These are phyloP conservation scores for Mortierella polycephala DNA, from an alignment of 371 early-diverging fungal genomes.

Conservation along the genomic window DNA sequence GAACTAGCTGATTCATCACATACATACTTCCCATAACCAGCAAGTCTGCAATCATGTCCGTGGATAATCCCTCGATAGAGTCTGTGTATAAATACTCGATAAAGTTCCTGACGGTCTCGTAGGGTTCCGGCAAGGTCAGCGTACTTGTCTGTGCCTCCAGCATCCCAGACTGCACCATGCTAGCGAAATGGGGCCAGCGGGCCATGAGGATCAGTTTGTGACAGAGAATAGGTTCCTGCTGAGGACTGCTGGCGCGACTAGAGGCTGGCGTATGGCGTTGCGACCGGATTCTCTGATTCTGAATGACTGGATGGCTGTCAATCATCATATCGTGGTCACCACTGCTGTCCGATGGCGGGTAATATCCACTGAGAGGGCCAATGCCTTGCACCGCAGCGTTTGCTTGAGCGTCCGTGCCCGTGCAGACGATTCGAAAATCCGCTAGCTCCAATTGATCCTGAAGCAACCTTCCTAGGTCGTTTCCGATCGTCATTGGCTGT, in stretches of 20 bases:
- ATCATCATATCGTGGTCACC: slow-evolving; percentile 48
- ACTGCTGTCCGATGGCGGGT: slow-evolving; percentile 34
- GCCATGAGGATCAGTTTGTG: slow-evolving; percentile 64
- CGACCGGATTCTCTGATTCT: slow-evolving; percentile 15
- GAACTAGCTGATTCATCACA: slow-evolving; percentile 64
- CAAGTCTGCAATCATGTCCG: slow-evolving; percentile 66
- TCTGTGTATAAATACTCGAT: slow-evolving; percentile 72
- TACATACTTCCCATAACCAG: slow-evolving; percentile 74
- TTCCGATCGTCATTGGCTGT: slow-evolving; percentile 64
- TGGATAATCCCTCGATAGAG: slow-evolving; percentile 56
- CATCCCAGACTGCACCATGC: slow-evolving; percentile 65
- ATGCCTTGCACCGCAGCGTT: slow-evolving; percentile 13
- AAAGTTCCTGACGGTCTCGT: slow-evolving; percentile 63
- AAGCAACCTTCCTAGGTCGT: slow-evolving; percentile 64
- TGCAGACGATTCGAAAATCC: slow-evolving; percentile 68
- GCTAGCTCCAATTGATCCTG: slow-evolving; percentile 57
- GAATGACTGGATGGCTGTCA: slow-evolving; percentile 39
- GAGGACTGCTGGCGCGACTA: slow-evolving; percentile 38
- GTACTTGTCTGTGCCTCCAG: slow-evolving; percentile 58
- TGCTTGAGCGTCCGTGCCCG: slow-evolving; percentile 45
- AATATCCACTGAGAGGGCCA: slow-evolving; percentile 20
- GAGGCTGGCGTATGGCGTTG: slow-evolving; percentile 38
- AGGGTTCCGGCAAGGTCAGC: slow-evolving; percentile 64
- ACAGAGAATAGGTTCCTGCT: slow-evolving; percentile 47
- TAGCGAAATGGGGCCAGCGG: slow-evolving; percentile 75